phyloP scores from a whole-genome alignment of 495 filamentous ascomycete genomes.

The Annulohypoxylon maeteangense region DNA sequence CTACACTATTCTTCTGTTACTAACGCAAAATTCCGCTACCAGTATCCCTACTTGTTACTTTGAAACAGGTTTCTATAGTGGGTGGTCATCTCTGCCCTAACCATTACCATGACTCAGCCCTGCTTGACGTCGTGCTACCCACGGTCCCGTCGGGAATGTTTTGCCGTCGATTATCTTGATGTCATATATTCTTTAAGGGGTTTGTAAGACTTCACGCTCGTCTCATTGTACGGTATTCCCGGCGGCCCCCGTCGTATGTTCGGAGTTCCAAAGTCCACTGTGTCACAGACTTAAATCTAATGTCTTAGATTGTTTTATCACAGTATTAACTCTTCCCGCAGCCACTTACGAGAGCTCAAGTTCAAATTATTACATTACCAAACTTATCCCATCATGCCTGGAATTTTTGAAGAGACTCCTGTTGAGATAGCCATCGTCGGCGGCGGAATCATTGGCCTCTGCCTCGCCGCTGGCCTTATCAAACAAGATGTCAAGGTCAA shows the following conservation, averaged over 20 bases:
- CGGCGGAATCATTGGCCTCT: conserved; percentile 56
- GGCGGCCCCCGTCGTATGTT: neutral
- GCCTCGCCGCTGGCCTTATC: conserved; percentile 54
- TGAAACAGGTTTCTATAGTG: conserved; percentile 7
- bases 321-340: neutral
- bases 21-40: neutral
- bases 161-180: neutral
- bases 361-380: conserved; percentile 5
- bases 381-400: conserved; percentile 19
- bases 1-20: neutral
- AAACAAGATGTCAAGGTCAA: conserved; percentile 49
- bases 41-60: neutral
- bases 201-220: neutral
- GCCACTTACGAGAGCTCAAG: neutral
- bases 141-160: neutral
- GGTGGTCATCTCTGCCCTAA: conserved; percentile 8
- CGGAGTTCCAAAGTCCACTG: neutral
- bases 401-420: conserved; percentile 12
- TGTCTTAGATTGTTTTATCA: conserved; percentile 11
- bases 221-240: neutral
- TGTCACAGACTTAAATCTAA: conserved; percentile 18
- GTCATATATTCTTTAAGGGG: neutral
- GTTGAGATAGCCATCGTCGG: conserved; percentile 56
- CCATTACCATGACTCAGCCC: conserved; percentile 21
- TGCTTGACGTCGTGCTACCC: conserved; percentile 1